Conservation (phyloP, 257 asterid species). For the Jacaranda copaia region DNA sequence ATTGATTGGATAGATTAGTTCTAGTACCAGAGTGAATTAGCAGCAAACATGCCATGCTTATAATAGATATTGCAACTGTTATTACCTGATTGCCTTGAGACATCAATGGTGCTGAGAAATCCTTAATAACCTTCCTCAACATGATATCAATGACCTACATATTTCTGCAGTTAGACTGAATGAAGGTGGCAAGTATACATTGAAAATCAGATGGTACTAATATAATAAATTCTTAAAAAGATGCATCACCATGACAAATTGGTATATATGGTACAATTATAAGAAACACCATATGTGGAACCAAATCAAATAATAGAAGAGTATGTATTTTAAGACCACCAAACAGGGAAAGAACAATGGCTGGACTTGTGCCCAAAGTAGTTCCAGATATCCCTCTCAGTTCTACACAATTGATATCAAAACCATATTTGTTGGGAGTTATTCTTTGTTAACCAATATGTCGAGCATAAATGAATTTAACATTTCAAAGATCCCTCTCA, state of each 20-base stretch:
- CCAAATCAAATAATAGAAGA: conserved; percentile 7
- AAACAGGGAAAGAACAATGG: not conserved
- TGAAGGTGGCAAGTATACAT: not conserved
- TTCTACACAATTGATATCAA: not conserved
- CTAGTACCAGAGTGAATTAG: conserved; percentile 9
- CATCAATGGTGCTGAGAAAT: conserved; percentile 68
- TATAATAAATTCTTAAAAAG: not conserved
- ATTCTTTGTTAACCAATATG: conserved; percentile 7
- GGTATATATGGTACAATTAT: not conserved
- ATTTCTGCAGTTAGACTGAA: conserved; percentile 36
- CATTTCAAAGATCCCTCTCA: too few relatives aligned
- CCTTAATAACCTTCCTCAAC: conserved; percentile 75
- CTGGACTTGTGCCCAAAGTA: too few relatives aligned
- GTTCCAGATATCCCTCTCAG: too few relatives aligned
- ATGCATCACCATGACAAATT: not conserved
- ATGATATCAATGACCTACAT: conserved; percentile 73
- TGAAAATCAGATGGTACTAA: conserved; percentile 7
- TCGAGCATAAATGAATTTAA: too few relatives aligned
- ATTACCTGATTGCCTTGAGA: conserved; percentile 86
- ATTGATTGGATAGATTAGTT: conserved; percentile 11
- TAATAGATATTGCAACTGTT: not conserved
- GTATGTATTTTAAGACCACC: not conserved
- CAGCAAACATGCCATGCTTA: conserved; percentile 18
- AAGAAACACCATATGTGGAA: not conserved
- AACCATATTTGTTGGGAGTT: not conserved